These are phyloP conservation scores for Hypoxylon fragiforme DNA, from an alignment of 495 filamentous ascomycete genomes.

Conservation along the genomic window DNA sequence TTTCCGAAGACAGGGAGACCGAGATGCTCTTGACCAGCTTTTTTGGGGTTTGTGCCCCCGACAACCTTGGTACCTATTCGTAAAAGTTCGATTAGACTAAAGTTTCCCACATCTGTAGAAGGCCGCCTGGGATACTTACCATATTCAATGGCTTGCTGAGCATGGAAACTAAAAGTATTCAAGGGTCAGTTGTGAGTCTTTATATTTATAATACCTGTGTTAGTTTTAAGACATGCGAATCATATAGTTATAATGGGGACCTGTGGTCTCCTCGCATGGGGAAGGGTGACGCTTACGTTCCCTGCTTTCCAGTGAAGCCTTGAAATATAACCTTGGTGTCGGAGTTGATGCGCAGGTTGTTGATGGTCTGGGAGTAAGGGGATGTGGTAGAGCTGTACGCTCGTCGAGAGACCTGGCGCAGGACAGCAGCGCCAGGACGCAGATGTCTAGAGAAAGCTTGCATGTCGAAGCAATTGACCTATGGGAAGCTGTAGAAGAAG, in stretches of 20 bases:
- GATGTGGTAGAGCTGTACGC: conserved; percentile 68
- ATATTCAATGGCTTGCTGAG: conserved; percentile 96
- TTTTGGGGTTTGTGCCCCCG: conserved; percentile 98
- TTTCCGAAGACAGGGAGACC: conserved; percentile 91
- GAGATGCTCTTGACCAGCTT: conserved; percentile 87
- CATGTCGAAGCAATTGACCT: conserved; percentile 46
- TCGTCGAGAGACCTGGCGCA: conserved; percentile 58
- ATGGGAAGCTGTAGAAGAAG: conserved; percentile 15
- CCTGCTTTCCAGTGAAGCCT: conserved; percentile 97
- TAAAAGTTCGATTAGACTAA: conserved; percentile 43
- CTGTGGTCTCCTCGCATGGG: too few relatives aligned
- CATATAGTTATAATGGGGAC: too few relatives aligned
- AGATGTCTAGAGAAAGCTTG: conserved; percentile 53
- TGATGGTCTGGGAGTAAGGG: conserved; percentile 78
- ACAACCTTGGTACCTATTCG: conserved; percentile 88
- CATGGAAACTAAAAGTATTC: conserved; percentile 96
- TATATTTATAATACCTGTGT: too few relatives aligned
- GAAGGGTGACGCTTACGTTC: conserved; percentile 72
- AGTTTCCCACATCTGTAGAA: neutral
- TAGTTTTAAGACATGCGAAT: too few relatives aligned
- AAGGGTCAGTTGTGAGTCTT: too few relatives aligned
- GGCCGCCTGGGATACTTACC: conserved; percentile 58
- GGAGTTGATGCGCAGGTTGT: conserved; percentile 88
- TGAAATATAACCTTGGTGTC: conserved; percentile 96
- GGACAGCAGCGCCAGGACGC: conserved; percentile 48